Evolutionary conservation across 73 alveolate species (phyloP).

Genomic region (Paramecium caudatum): DNA sequence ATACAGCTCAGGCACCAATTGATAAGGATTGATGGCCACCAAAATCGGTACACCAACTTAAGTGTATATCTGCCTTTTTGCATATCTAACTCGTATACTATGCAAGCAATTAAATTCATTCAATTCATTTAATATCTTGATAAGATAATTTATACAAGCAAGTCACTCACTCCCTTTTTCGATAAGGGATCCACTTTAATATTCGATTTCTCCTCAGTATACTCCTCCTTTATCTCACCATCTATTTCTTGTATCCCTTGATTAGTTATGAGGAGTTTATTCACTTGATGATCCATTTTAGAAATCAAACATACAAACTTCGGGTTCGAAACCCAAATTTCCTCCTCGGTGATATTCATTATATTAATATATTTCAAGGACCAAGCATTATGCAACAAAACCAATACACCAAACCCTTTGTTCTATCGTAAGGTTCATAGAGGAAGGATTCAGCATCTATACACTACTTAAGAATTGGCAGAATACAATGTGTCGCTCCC

Average conservation of each 20-base stretch:
- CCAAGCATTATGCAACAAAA: constrained; percentile 35
- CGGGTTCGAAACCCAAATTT: constrained; percentile 24
- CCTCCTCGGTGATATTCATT: constrained; percentile 34
- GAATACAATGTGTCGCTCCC: constrained; percentile 50
- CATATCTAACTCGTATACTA: constrained; percentile 86
- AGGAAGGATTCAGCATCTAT: constrained; percentile 36
- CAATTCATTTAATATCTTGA: constrained; percentile 78
- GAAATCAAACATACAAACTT: constrained; percentile 46
- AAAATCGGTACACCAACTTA: constrained; percentile 94
- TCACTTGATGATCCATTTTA: neutral
- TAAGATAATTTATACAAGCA: neutral
- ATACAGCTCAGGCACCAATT: constrained; percentile 87
- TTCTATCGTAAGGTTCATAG: constrained; percentile 49
- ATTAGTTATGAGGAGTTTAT: neutral
- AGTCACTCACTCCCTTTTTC: constrained; percentile 39
- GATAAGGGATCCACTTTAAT: constrained; percentile 54
- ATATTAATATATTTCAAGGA: constrained; percentile 17
- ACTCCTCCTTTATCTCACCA: constrained; percentile 11
- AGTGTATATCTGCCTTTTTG: constrained; percentile 87
- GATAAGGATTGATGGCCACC: constrained; percentile 95
- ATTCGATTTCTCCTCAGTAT: constrained; percentile 13
- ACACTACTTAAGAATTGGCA: neutral
- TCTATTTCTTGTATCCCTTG: neutral
- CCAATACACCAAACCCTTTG: constrained; percentile 3
- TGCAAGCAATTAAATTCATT: constrained; percentile 88